Evolutionary conservation across 2,329 filamentous ascomycete genomes (phyloP).

Genomic region (Colletotrichum caudatum): DNA sequence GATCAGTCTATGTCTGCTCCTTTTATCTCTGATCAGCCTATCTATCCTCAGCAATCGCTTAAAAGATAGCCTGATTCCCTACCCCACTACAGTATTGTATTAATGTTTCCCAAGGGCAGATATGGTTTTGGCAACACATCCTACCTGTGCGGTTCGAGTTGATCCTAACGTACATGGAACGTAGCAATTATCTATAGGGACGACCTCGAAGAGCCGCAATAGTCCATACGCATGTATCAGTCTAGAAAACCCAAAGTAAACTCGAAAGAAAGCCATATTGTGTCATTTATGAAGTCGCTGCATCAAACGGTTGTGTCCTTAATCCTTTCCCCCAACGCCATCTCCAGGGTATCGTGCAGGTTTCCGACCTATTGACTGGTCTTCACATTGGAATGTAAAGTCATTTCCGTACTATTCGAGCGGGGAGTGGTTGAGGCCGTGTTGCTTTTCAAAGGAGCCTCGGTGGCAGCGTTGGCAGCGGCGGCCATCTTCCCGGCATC

Average conservation of each 20-base stretch:
- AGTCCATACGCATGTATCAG: background rate
- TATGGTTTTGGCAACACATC: background rate
- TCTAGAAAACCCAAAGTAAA: background rate
- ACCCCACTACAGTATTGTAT: too few species aligned
- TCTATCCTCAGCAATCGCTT: too few species aligned
- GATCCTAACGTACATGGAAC: background rate
- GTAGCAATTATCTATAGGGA: background rate
- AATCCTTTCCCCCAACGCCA: background rate
- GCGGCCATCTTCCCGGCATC: conserved; percentile 24
- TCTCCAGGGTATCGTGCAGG: too few species aligned
- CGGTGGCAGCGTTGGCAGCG: conserved; percentile 4
- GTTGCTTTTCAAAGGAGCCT: background rate
- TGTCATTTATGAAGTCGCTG: conserved; percentile 4
- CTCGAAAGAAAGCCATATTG: background rate
- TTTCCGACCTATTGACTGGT: background rate
- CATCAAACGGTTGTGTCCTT: background rate
- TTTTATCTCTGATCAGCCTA: too few species aligned
- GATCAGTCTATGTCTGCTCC: too few species aligned
- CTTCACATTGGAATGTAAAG: conserved; percentile 21
- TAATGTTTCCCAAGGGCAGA: background rate
- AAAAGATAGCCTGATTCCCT: too few species aligned
- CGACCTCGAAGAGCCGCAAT: background rate
- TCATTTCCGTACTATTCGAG: conserved; percentile 26
- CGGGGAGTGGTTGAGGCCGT: background rate
- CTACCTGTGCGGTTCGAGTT: background rate